Evolutionary conservation across 202 grass and related monocot genomes (phyloP), one percentile per base, ranked within the genome.

Genomic region (Panicum hallii): DNA sequence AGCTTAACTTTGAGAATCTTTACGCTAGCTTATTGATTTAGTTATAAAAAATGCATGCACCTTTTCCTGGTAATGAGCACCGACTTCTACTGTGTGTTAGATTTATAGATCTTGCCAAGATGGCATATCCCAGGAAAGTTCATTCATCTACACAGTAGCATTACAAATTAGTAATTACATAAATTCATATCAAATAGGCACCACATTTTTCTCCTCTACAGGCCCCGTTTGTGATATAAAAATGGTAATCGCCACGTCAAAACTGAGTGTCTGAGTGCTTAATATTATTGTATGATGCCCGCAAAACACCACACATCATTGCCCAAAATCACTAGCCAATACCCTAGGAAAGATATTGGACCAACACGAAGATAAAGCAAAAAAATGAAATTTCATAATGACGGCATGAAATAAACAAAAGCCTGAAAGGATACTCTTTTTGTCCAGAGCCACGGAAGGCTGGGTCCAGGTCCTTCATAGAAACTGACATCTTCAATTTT

Each of bases 381-480:
- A 74, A 28, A 20, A 69, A 79, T 40, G 23, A 26, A 72, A 70
- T 46, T 28, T 5, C 56, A 11, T 32, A 49, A 71, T 64, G 74
- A 65, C 67, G 3, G 60, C 79, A 8, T 46, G 45, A 69, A 52
- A 73, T 30, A 70, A 53, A 57, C 65, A 47, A 74, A 71, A 84
- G 64, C 53, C 60, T 87, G 43, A 82, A 88, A 96, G 88, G 88
- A 99, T 99, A 99, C 93, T 91, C 91, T 67, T 99, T 99, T 67
- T 94, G 90, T 41, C 97, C 97, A 80, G 90, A 87, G 46, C 97
- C 97, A 22, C 91, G 91, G 78, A 99, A 99, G 82, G 90, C 87
- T 32, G 91, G 90, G 83, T 99, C 97, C 78, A 99, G 88, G 89
- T 97, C 92, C 47, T 92, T 99, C 91, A 97, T 86, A 64, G 97